A percentile compares a stretch with the other conserved stretches of the same genome.
Conservation (phyloP, 2,329 filamentous ascomycete species). For the Penicillium sp. region DNA sequence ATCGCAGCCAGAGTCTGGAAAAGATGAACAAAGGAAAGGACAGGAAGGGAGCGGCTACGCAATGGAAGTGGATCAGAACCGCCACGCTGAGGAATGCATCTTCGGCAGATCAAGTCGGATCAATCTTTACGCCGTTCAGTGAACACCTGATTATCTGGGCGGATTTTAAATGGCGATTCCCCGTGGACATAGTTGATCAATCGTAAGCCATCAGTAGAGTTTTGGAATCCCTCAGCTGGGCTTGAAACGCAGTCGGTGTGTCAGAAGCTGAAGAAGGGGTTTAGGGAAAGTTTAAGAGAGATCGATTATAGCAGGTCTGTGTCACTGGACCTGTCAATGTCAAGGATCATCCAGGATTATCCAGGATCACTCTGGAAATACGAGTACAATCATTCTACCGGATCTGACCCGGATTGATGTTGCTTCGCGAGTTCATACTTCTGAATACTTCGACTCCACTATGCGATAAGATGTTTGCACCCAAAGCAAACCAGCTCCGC, state of each 20-base stretch:
- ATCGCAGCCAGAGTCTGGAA: slow-evolving; percentile 4
- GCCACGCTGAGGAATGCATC: slow-evolving; percentile 19
- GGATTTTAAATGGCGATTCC: slow-evolving; percentile 1
- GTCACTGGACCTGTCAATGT: slow-evolving; percentile 1
- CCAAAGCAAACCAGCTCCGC: slow-evolving; percentile 16
- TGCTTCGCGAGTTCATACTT: too few relatives aligned
- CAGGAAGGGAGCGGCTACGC: slow-evolving; percentile 15
- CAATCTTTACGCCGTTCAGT: too few relatives aligned
- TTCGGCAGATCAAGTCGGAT: too few relatives aligned
- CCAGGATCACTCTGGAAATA: too few relatives aligned
- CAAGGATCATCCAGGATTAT: too few relatives aligned
- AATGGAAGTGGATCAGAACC: slow-evolving; percentile 7
- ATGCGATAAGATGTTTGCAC: slow-evolving; percentile 21
- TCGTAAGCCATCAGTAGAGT: too few relatives aligned
- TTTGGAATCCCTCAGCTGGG: not conserved
- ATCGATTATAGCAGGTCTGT: not conserved
- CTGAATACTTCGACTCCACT: too few relatives aligned
- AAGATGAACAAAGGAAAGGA: slow-evolving; percentile 6
- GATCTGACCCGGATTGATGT: too few relatives aligned
- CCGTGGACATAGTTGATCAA: too few relatives aligned
- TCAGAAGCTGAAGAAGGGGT: slow-evolving; percentile 4
- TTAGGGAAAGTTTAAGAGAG: not conserved
- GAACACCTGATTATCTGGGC: not conserved
- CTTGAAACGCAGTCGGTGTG: slow-evolving; percentile 10
- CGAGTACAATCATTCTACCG: too few relatives aligned